These are phyloP conservation scores for Achlya hypogyna DNA, from an alignment of 352 stramenopile species.

Conservation along the genomic window DNA sequence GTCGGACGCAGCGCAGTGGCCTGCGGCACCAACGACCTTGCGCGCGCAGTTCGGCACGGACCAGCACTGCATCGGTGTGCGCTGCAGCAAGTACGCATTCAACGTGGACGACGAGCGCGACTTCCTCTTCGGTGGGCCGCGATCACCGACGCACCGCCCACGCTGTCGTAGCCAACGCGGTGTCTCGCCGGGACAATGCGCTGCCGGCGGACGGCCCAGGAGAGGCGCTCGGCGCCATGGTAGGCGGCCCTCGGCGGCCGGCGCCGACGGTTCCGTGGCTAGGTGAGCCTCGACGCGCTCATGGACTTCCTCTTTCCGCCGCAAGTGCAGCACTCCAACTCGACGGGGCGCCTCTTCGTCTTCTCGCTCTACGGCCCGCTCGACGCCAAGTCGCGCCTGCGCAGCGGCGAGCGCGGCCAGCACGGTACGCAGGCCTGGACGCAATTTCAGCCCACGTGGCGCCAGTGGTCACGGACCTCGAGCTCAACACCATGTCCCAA, in stretches of 20 bases:
- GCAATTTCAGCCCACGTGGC: neutral
- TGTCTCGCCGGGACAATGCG: neutral
- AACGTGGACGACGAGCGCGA: slow-evolving; percentile 32
- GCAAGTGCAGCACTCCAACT: slow-evolving; percentile 68
- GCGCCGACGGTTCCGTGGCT: neutral
- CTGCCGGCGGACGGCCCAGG: neutral
- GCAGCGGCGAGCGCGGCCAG: slow-evolving; percentile 42
- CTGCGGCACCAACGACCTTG: slow-evolving; percentile 21
- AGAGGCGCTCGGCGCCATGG: too few species aligned
- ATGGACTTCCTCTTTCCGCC: slow-evolving; percentile 69
- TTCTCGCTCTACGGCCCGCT: slow-evolving; percentile 76
- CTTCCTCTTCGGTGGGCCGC: slow-evolving; percentile 30
- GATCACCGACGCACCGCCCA: neutral
- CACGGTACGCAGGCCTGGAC: slow-evolving; percentile 24
- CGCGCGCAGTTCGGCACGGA: slow-evolving; percentile 39
- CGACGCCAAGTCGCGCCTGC: slow-evolving; percentile 42
- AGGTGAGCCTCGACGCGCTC: slow-evolving; percentile 42
- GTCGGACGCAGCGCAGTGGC: slow-evolving; percentile 26
- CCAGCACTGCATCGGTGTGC: slow-evolving; percentile 29
- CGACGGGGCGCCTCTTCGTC: slow-evolving; percentile 63
- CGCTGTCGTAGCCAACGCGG: neutral
- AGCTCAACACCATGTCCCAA: slow-evolving; percentile 66
- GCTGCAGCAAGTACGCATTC: slow-evolving; percentile 29
- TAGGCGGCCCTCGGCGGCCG: too few species aligned
- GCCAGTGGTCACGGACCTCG: slow-evolving; percentile 47